Evolutionary conservation across 441 rosid genomes (phyloP).

Genomic region (Daphne laureola): DNA sequence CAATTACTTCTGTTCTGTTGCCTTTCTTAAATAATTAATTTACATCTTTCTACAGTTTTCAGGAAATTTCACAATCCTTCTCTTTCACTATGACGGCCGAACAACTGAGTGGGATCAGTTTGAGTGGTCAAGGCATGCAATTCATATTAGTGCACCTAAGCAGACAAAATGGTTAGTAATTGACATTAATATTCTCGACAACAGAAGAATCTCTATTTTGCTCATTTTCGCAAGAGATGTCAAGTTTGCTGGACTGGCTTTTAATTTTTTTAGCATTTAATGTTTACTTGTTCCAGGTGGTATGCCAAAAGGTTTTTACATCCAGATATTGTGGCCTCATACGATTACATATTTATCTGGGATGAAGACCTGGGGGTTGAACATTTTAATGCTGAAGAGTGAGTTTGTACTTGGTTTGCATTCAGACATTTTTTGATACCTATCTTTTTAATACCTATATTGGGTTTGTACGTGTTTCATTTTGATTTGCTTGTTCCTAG

Average conservation of each 20-base stretch:
- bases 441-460: too few relatives aligned
- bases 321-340: slow-evolving; percentile 88
- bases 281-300: slow-evolving; percentile 14
- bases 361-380: slow-evolving; percentile 96
- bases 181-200: background rate
- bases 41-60: slow-evolving; percentile 58
- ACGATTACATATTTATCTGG: slow-evolving; percentile 98
- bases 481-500: too few relatives aligned
- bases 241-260: too few relatives aligned
- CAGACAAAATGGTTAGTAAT: slow-evolving; percentile 84
- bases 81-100: slow-evolving; percentile 92
- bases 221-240: too few relatives aligned
- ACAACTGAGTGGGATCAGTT: slow-evolving; percentile 96
- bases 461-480: slow-evolving; percentile 24
- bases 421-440: too few relatives aligned
- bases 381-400: slow-evolving; percentile 92
- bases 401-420: slow-evolving; percentile 19
- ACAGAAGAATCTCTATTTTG: too few relatives aligned
- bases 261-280: too few relatives aligned
- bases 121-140: slow-evolving; percentile 95
- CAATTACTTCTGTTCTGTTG: too few relatives aligned
- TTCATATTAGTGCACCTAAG: slow-evolving; percentile 73
- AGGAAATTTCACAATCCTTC: slow-evolving; percentile 72
- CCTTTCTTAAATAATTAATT: too few relatives aligned
- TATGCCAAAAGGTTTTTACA: slow-evolving; percentile 98